Evolutionary conservation across 116 monocot species (phyloP).

Genomic region (Dioscorea cayenensis): DNA sequence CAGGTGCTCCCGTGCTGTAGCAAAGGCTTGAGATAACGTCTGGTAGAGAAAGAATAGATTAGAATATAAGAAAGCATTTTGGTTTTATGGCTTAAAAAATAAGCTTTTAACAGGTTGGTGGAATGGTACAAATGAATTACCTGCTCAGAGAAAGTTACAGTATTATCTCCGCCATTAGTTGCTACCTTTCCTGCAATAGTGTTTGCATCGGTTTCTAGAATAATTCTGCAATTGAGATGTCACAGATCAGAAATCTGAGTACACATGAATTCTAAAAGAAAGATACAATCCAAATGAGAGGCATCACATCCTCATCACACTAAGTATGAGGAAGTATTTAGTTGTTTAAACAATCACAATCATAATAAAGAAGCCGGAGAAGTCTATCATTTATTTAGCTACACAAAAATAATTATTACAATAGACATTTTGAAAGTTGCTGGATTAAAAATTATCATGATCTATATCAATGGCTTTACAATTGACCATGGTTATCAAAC

Average conservation of each 20-base stretch:
- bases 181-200: slow-evolving; percentile 46
- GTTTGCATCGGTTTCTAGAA: slow-evolving; percentile 42
- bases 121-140: slow-evolving; percentile 9
- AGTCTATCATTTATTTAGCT: no score
- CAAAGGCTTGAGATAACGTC: slow-evolving; percentile 41
- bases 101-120: not conserved
- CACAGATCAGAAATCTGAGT: not conserved
- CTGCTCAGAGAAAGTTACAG: slow-evolving; percentile 38
- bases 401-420: no score
- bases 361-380: no score
- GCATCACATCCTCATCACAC: no score
- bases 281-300: no score
- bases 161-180: slow-evolving; percentile 30
- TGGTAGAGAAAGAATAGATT: not conserved
- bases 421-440: no score
- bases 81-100: not conserved
- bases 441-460: not conserved
- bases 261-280: no score
- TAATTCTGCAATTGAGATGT: slow-evolving; percentile 23
- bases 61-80: not conserved
- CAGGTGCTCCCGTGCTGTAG: slow-evolving; percentile 34
- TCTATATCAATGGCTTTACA: not conserved
- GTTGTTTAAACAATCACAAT: no score
- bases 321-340: no score
- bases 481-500: not conserved